A percentile compares a stretch with the other conserved stretches of the same genome.
These are phyloP conservation scores for Millerozyma acaciae DNA, from an alignment of 805 yeast genomes.

Conservation along the genomic window DNA sequence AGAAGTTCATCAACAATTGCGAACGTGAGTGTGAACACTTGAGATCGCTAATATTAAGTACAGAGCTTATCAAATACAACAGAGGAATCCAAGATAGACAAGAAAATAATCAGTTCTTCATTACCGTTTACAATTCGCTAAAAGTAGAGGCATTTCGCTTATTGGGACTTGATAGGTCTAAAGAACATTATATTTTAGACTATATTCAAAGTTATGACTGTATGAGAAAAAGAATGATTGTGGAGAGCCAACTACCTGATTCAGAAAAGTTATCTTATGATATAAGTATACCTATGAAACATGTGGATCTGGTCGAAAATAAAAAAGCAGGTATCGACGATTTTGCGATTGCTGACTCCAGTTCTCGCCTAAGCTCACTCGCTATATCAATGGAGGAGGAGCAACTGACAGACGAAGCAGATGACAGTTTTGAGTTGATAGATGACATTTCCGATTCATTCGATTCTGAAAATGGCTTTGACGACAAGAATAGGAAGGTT, in stretches of 20 bases:
- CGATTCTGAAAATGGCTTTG: slow-evolving; percentile 20
- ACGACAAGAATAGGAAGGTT: slow-evolving; percentile 73
- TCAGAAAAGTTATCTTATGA: slow-evolving; percentile 42
- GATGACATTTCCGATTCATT: slow-evolving; percentile 30
- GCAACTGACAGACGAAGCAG: slow-evolving; percentile 13
- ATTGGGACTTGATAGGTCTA: slow-evolving; percentile 16
- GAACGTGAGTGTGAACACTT: slow-evolving; percentile 33
- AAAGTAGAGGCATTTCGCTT: slow-evolving; percentile 42
- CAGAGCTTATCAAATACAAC: slow-evolving; percentile 47
- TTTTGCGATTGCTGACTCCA: slow-evolving; percentile 6
- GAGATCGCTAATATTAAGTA: slow-evolving; percentile 30
- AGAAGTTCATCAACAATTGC: slow-evolving; percentile 31
- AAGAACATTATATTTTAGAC: slow-evolving; percentile 49
- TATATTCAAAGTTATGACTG: slow-evolving; percentile 67
- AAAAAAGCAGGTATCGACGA: slow-evolving; percentile 15
- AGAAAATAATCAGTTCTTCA: slow-evolving; percentile 52
- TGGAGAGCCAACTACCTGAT: slow-evolving; percentile 46
- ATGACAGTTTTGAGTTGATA: slow-evolving; percentile 41
- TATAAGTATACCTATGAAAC: slow-evolving; percentile 35
- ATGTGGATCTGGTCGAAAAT: slow-evolving; percentile 8
- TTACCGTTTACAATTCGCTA: slow-evolving; percentile 45
- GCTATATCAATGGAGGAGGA: slow-evolving; percentile 27
- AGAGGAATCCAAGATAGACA: slow-evolving; percentile 61
- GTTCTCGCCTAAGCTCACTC: slow-evolving; percentile 3
- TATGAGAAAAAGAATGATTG: slow-evolving; percentile 58